phyloP scores from a whole-genome alignment of 371 early-diverging fungal genomes.

The Haplosporangium sp. region DNA sequence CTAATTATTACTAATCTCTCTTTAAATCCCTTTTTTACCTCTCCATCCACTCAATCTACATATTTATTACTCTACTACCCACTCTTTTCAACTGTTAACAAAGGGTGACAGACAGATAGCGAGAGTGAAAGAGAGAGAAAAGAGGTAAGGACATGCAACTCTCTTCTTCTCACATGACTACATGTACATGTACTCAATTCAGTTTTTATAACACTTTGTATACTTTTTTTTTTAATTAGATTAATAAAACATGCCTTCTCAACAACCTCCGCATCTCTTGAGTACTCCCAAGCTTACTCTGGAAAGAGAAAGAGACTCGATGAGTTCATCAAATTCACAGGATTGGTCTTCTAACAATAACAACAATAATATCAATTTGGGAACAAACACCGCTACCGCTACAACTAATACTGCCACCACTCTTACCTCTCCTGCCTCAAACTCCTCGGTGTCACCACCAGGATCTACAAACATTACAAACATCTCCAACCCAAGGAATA shows the following conservation, averaged over 20 bases:
- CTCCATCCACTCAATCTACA: too few relatives aligned
- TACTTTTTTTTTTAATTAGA: background rate
- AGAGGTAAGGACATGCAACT: background rate
- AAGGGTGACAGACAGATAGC: too few relatives aligned
- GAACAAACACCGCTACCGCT: background rate
- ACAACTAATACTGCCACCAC: background rate
- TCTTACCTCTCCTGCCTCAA: background rate
- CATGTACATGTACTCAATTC: too few relatives aligned
- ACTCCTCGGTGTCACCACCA: background rate
- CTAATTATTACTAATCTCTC: too few relatives aligned
- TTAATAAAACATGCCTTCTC: slow-evolving; percentile 23
- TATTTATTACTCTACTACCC: too few relatives aligned
- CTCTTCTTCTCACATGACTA: too few relatives aligned
- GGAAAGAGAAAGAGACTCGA: slow-evolving; percentile 26
- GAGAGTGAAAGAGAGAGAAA: too few relatives aligned
- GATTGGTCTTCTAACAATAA: slow-evolving; percentile 17
- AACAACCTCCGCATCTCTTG: slow-evolving; percentile 30
- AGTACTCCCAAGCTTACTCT: slow-evolving; percentile 19
- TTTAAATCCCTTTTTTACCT: too few relatives aligned
- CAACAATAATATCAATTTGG: slow-evolving; percentile 11
- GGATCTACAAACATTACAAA: background rate
- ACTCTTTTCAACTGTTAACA: too few relatives aligned
- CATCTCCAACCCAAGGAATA: slow-evolving; percentile 1
- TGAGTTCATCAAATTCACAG: slow-evolving; percentile 10
- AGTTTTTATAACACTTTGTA: background rate